Evolutionary conservation across 2,329 filamentous ascomycete species (phyloP).

Genomic region (Blastomyces emzantsi): DNA sequence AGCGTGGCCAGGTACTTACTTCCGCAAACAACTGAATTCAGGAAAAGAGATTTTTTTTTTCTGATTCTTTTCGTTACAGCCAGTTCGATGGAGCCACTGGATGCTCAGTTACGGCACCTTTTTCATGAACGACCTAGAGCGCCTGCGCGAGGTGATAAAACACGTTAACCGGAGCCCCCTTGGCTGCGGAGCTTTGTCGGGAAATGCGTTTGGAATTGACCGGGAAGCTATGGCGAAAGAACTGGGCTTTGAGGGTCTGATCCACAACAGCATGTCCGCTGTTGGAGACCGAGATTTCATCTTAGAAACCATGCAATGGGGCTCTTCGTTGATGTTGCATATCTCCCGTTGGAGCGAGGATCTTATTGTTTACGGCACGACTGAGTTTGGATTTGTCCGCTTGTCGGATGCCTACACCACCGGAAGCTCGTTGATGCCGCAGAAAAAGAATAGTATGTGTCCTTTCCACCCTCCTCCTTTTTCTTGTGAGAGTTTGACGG

Average conservation of each 20-base stretch:
- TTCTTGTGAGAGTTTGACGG: background rate
- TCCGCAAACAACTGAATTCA: background rate
- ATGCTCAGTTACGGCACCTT: slow-evolving; percentile 64
- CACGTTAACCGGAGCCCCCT: slow-evolving; percentile 66
- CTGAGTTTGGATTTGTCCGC: slow-evolving; percentile 67
- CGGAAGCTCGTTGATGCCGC: slow-evolving; percentile 67
- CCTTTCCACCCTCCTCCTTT: background rate
- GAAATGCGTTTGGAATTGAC: slow-evolving; percentile 75
- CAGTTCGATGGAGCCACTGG: slow-evolving; percentile 75
- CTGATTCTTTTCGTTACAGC: slow-evolving; percentile 33
- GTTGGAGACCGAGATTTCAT: slow-evolving; percentile 76
- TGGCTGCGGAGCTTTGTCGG: slow-evolving; percentile 67
- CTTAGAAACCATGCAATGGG: slow-evolving; percentile 73
- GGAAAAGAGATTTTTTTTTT: background rate
- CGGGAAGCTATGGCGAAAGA: slow-evolving; percentile 69
- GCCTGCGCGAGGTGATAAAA: slow-evolving; percentile 61
- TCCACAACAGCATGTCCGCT: slow-evolving; percentile 68
- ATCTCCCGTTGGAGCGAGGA: slow-evolving; percentile 76
- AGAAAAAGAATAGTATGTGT: slow-evolving; percentile 62
- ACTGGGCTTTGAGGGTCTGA: slow-evolving; percentile 65
- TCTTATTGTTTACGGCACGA: slow-evolving; percentile 69
- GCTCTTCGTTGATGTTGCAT: slow-evolving; percentile 67
- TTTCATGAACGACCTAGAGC: slow-evolving; percentile 66
- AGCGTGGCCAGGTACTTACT: slow-evolving; percentile 31
- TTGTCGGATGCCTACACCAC: slow-evolving; percentile 74